Conservation (phyloP, 2,329 filamentous ascomycete genomes). For the Phialocephala sp. region DNA sequence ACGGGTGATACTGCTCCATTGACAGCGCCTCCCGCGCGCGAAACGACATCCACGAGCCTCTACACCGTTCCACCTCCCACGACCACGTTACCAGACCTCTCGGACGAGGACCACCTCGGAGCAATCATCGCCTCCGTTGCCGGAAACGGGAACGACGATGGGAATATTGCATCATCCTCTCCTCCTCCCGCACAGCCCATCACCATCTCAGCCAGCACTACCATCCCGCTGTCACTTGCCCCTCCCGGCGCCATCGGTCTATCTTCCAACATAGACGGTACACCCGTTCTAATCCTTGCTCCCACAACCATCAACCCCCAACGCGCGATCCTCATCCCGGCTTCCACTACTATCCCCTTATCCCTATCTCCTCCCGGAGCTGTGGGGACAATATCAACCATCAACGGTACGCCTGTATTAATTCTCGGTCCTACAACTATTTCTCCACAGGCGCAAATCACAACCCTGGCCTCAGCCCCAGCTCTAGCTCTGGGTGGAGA, state of each 20-base stretch:
- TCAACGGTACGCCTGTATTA: background rate
- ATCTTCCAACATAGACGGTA: slow-evolving; percentile 8
- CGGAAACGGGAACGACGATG: no score
- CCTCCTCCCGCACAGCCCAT: background rate
- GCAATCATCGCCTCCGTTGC: slow-evolving; percentile 18
- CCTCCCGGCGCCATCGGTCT: slow-evolving; percentile 15
- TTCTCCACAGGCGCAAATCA: slow-evolving; percentile 14
- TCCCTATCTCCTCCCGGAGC: slow-evolving; percentile 17
- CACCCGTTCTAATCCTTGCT: slow-evolving; percentile 16
- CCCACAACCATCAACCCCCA: slow-evolving; percentile 18
- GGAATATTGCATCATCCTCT: background rate
- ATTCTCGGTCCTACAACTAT: background rate
- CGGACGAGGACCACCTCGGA: background rate
- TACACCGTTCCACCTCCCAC: slow-evolving; percentile 11
- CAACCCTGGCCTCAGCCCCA: slow-evolving; percentile 22
- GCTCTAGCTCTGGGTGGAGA: slow-evolving; percentile 18
- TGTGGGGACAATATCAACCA: slow-evolving; percentile 10
- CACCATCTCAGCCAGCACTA: slow-evolving; percentile 16
- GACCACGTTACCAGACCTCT: background rate
- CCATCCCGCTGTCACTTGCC: slow-evolving; percentile 18
- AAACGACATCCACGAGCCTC: background rate
- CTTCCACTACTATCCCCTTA: slow-evolving; percentile 16
- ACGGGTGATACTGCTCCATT: background rate
- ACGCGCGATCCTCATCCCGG: slow-evolving; percentile 19
- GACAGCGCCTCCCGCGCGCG: background rate